Evolutionary conservation across 305 asterid species (phyloP).

Genomic region (Petunia hybrid): DNA sequence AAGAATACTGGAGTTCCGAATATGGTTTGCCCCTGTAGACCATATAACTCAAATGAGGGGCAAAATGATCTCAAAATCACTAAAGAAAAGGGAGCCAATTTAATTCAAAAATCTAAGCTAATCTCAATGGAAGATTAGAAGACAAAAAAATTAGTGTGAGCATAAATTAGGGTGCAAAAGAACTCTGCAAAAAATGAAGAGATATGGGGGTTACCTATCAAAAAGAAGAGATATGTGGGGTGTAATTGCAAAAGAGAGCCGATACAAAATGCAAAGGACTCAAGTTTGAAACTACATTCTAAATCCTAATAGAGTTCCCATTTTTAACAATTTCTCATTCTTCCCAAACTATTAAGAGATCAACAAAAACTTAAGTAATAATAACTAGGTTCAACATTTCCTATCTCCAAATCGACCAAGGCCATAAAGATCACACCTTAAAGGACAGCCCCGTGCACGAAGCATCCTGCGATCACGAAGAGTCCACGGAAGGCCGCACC

Average conservation of each 20-base stretch:
- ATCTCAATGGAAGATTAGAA: neutral
- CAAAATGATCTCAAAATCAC: conserved; percentile 28
- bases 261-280: conserved; percentile 13
- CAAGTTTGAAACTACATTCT: conserved; percentile 4
- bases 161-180: conserved; percentile 17
- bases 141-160: neutral
- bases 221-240: neutral
- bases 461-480: no score
- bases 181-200: conserved; percentile 20
- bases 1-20: conserved; percentile 11
- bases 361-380: conserved; percentile 7
- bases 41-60: conserved; percentile 16
- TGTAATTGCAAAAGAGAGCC: neutral
- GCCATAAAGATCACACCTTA: conserved; percentile 22
- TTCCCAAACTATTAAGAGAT: conserved; percentile 8
- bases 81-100: neutral
- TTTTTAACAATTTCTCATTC: neutral
- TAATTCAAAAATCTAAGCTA: neutral
- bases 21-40: neutral
- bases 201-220: neutral
- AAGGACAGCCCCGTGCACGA: no score
- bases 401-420: conserved; percentile 6
- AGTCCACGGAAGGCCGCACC: no score
- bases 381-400: conserved; percentile 6
- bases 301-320: neutral